phyloP scores from a whole-genome alignment of 2,329 filamentous ascomycete genomes.

The Chlorencoelia australis region DNA sequence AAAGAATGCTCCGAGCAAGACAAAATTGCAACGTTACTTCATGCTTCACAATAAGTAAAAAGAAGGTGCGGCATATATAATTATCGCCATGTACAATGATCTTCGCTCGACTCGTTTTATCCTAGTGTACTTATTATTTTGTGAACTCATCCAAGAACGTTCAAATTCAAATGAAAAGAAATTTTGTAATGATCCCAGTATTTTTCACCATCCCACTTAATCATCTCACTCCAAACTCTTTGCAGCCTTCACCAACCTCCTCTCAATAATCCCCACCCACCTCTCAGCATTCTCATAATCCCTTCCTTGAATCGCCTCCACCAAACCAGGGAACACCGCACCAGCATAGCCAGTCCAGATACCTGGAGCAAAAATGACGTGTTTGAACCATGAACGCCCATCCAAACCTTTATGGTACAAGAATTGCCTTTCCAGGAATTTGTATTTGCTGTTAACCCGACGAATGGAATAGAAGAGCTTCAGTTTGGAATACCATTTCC shows the following conservation, averaged over 20 bases:
- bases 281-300: conserved; percentile 47
- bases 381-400: conserved; percentile 80
- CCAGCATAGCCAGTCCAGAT: conserved; percentile 87
- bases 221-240: background rate
- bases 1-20: no score
- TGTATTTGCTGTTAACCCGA: conserved; percentile 69
- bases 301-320: conserved; percentile 50
- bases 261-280: conserved; percentile 49
- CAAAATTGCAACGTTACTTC: no score
- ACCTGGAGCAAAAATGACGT: conserved; percentile 86
- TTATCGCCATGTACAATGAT: no score
- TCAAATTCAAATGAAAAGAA: no score
- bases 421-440: conserved; percentile 72
- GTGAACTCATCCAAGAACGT: conserved; percentile 28
- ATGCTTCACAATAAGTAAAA: no score
- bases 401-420: conserved; percentile 68
- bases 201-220: no score
- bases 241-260: conserved; percentile 1
- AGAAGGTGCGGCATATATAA: no score
- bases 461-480: conserved; percentile 54
- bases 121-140: no score
- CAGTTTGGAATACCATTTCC: conserved; percentile 61
- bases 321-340: conserved; percentile 52
- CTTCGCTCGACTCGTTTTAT: no score
- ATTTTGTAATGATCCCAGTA: no score